phyloP scores from a whole-genome alignment of 2,329 filamentous ascomycete species.

The Falciphora oryzae region DNA sequence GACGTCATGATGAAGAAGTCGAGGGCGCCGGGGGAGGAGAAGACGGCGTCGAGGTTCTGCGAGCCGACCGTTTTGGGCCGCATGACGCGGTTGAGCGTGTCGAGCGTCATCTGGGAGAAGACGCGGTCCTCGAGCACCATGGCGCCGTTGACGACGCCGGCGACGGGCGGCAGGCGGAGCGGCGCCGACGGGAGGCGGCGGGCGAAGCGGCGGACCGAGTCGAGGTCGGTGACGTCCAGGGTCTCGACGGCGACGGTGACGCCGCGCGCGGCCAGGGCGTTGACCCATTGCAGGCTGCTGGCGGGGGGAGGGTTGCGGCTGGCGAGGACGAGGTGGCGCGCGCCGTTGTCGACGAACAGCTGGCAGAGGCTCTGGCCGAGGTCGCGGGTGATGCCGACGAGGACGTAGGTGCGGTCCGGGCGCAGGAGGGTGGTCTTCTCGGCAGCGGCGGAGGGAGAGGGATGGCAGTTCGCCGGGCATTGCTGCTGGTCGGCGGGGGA shows the following conservation, averaged over 20 bases:
- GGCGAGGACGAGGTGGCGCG: constrained; percentile 32
- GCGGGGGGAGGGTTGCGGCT: constrained; percentile 30
- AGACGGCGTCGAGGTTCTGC: constrained; percentile 31
- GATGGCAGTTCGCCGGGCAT: background rate
- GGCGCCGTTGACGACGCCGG: constrained; percentile 37
- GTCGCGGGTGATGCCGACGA: constrained; percentile 37
- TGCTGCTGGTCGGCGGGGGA: constrained; percentile 14
- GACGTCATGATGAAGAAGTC: constrained; percentile 44
- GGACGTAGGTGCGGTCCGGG: constrained; percentile 30
- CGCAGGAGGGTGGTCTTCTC: constrained; percentile 19
- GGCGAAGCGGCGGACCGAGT: constrained; percentile 24
- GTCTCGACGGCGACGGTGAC: constrained; percentile 20
- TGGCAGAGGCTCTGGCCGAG: constrained; percentile 37
- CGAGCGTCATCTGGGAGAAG: constrained; percentile 34
- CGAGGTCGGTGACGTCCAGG: constrained; percentile 24
- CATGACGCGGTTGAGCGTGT: constrained; percentile 32
- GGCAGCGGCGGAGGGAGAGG: no score
- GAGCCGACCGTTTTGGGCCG: constrained; percentile 35
- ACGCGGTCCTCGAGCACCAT: constrained; percentile 39
- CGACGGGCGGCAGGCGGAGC: constrained; percentile 25
- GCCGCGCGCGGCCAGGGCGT: constrained; percentile 20
- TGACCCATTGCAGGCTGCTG: constrained; percentile 25
- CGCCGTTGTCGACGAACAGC: constrained; percentile 32
- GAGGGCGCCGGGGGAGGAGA: constrained; percentile 22
- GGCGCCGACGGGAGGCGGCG: constrained; percentile 12